phyloP scores from a whole-genome alignment of 2,329 filamentous ascomycete species.

The Juglanconis sp. region DNA sequence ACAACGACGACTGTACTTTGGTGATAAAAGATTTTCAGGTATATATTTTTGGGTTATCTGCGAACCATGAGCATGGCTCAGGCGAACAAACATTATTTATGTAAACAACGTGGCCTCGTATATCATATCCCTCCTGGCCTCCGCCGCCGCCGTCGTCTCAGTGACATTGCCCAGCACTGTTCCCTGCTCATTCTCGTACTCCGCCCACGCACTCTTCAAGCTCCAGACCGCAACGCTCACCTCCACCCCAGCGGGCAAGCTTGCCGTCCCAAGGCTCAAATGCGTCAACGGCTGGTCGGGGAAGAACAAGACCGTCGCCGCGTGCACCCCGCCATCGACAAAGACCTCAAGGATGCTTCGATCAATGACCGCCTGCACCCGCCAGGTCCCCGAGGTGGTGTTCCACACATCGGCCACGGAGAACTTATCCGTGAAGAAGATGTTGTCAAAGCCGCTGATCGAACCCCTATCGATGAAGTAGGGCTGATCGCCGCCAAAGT shows the following conservation, averaged over 20 bases:
- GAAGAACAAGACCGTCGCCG: constrained; percentile 50
- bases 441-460: constrained; percentile 34
- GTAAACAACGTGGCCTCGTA: constrained; percentile 17
- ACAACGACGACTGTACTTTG: background rate
- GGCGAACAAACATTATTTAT: background rate
- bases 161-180: constrained; percentile 26
- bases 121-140: constrained; percentile 19
- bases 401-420: constrained; percentile 26
- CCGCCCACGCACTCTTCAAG: constrained; percentile 35
- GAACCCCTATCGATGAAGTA: constrained; percentile 51
- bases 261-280: constrained; percentile 32
- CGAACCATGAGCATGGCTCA: background rate
- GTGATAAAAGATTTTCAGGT: too few species aligned
- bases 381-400: constrained; percentile 18
- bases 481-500: constrained; percentile 43
- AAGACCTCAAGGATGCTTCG: constrained; percentile 54
- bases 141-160: background rate
- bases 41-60: too few species aligned
- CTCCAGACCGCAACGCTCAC: constrained; percentile 35
- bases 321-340: constrained; percentile 47
- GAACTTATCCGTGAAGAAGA: constrained; percentile 56
- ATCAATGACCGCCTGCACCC: constrained; percentile 49
- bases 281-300: constrained; percentile 39
- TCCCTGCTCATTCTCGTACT: constrained; percentile 24
- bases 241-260: constrained; percentile 32